Evolutionary conservation across 2,329 filamentous ascomycete species (phyloP).

Genomic region (Aspergillus sp.): DNA sequence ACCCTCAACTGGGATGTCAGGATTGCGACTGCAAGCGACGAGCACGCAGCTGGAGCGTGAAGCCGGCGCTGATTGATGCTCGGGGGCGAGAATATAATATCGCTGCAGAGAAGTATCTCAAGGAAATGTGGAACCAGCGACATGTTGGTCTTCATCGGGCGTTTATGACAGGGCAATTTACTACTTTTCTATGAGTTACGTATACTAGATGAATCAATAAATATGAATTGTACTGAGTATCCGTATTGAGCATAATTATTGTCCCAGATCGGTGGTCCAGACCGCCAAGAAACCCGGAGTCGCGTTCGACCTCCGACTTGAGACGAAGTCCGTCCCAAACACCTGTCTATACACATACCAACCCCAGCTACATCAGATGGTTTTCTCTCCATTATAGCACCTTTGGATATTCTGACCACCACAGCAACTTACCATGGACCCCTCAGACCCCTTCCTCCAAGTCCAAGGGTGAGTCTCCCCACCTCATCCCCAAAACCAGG

Average conservation of each 20-base stretch:
- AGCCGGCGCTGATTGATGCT: constrained; percentile 22
- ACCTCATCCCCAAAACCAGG: background rate
- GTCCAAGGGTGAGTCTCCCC: constrained; percentile 37
- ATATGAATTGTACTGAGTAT: background rate
- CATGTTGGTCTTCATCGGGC: constrained; percentile 17
- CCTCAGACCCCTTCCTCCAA: constrained; percentile 42
- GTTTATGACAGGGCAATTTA: constrained; percentile 15
- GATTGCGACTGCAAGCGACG: constrained; percentile 20
- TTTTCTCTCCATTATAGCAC: background rate
- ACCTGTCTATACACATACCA: background rate
- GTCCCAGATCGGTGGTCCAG: background rate
- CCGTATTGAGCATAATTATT: background rate
- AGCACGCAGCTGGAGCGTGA: constrained; percentile 22
- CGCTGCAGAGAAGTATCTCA: constrained; percentile 20
- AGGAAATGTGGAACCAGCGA: constrained; percentile 23
- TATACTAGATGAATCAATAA: background rate
- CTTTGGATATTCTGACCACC: background rate
- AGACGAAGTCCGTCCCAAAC: background rate
- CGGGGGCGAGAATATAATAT: constrained; percentile 18
- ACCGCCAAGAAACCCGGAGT: background rate
- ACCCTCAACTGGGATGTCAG: constrained; percentile 16
- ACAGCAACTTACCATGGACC: constrained; percentile 15
- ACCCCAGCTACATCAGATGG: background rate
- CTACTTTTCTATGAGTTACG: constrained; percentile 5
- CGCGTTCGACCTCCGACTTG: no score